A percentile compares a stretch with the other conserved stretches of the same genome.
Conservation (phyloP, 441 rosid species). For the Melastoma candidum region DNA sequence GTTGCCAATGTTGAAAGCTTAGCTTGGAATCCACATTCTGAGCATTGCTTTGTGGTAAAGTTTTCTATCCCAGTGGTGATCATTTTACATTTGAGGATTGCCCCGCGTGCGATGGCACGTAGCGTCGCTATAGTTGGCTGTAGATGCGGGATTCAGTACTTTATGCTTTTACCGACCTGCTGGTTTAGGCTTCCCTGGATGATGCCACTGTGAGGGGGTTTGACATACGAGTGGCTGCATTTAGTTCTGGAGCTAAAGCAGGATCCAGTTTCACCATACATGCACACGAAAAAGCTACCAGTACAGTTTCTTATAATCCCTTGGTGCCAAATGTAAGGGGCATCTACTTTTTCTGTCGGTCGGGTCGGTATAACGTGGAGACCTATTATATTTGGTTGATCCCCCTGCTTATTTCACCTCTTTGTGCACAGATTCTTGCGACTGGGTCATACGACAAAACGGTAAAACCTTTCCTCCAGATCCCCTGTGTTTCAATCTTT, state of each 20-base stretch:
- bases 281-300: constrained; percentile 46
- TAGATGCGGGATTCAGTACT: no score
- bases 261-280: constrained; percentile 63
- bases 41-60: constrained; percentile 68
- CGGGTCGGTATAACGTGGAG: neutral
- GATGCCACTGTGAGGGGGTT: constrained; percentile 86
- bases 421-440: constrained; percentile 34
- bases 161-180: neutral
- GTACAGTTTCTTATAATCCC: constrained; percentile 16
- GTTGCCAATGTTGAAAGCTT: constrained; percentile 75
- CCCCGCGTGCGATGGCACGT: no score
- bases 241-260: constrained; percentile 35
- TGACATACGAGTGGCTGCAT: constrained; percentile 53
- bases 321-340: constrained; percentile 30
- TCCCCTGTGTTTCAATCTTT: neutral
- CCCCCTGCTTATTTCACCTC: neutral
- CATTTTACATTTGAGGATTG: no score
- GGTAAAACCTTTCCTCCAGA: constrained; percentile 9
- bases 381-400: neutral
- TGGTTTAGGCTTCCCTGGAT: constrained; percentile 58
- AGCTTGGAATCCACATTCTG: constrained; percentile 86
- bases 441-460: constrained; percentile 31
- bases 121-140: no score
- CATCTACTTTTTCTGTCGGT: neutral
- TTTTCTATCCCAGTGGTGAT: no score